phyloP scores from a whole-genome alignment of 2,329 filamentous ascomycete genomes.

The Nannizziopsis barbatae region DNA sequence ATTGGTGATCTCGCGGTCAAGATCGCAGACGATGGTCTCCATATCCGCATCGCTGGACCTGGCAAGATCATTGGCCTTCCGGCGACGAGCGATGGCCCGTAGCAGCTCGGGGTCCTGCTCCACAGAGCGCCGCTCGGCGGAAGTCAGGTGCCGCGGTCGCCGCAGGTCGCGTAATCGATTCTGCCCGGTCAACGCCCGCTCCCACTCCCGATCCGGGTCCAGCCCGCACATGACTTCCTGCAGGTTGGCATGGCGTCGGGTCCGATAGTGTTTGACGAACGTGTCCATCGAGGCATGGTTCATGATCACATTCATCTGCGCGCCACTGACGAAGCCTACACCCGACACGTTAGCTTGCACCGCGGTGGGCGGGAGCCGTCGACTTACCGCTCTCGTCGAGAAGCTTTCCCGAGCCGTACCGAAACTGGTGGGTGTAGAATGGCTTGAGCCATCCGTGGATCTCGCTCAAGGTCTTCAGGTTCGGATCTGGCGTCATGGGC shows the following conservation, averaged over 20 bases:
- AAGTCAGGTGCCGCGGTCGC: conserved; percentile 16
- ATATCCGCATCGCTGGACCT: not conserved
- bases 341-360: conserved; percentile 11
- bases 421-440: conserved; percentile 20
- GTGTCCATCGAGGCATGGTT: conserved; percentile 17
- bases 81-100: conserved; percentile 1
- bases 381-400: conserved; percentile 18
- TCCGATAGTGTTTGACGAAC: conserved; percentile 21
- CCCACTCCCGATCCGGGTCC: conserved; percentile 15
- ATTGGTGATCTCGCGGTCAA: conserved; percentile 15
- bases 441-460: conserved; percentile 18
- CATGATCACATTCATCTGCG: conserved; percentile 20
- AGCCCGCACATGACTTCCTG: conserved; percentile 19
- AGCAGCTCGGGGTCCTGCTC: conserved; percentile 17
- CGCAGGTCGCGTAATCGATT: conserved; percentile 17
- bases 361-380: not conserved
- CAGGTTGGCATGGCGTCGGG: conserved; percentile 12
- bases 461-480: conserved; percentile 16
- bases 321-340: conserved; percentile 18
- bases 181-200: conserved; percentile 15
- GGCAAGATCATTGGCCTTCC: conserved; percentile 9
- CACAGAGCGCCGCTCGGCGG: conserved; percentile 13
- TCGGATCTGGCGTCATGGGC: conserved; percentile 15
- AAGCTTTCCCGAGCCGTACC: conserved; percentile 17
- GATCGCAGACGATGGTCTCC: not conserved